Evolutionary conservation across 2,329 filamentous ascomycete genomes (phyloP), one percentile per base, ranked within the genome.

Genomic region (Lachnellula suecica): DNA sequence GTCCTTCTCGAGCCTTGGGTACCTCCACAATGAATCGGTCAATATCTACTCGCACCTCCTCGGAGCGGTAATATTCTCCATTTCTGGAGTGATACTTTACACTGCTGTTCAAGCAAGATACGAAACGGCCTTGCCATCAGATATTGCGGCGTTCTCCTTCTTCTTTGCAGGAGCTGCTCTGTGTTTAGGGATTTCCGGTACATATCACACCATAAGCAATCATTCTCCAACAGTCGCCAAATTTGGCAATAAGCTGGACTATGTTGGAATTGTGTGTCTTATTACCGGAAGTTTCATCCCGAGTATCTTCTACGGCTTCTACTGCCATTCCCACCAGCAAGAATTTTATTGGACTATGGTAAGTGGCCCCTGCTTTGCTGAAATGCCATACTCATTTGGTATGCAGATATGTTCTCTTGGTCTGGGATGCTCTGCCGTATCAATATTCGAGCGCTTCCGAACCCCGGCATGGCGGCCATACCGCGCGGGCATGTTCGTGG

Each of bases 211-310:
- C 2, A 81, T 97, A 44, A 84, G 79, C 20, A 96, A 97, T 60
- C 94, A 99, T 70, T 94, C 89, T 17, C 82, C 84, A 34, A 71
- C 72, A 2, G 89, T 97, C 13, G 85, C 88, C 2, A 85, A 82
- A 56, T 89, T 91, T 76, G 92, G 92, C 10, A 97, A 97, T 69
- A 90, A 96, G 70, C 74, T 97, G 51, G 94, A 99, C 68, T 97
- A 99, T 68, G 83, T 93, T 4, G 94, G 94, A 6, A 99, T 99
- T 62, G 89, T 97, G 25, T 83, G 86, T 44, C 74, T 99, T 60
- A 97, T 97, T 53, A 89, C 93, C 60, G 94, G 94, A 6, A 93
- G 88, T 68, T 96, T 93, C 66, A 83, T 97, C 42, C 92, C 94
- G 2, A 88, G 89, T 45, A 71, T 99, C 53, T 94, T 90, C 70